Evolutionary conservation across 2,329 filamentous ascomycete genomes (phyloP), one percentile per base, ranked within the genome.

Genomic region (Didymella keratinophila): DNA sequence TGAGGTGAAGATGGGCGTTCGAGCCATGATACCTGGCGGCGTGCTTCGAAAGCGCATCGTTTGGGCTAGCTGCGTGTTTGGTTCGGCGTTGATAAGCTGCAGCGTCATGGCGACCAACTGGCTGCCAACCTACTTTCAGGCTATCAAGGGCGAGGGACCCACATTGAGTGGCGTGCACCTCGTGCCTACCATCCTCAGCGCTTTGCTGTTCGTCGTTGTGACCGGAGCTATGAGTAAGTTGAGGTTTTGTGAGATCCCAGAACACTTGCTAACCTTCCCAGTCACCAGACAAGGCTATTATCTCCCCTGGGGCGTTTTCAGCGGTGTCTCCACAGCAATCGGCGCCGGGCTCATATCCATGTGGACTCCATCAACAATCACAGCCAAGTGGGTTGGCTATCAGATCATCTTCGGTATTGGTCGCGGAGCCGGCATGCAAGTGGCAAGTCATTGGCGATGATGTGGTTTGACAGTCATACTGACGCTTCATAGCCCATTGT

Each of bases 261-360:
- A 10, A 21, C 3, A 12, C 4, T 36, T 39, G 28, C 58, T 69
- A 16, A 69, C 11, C 4, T 5, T 23, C 23, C 6, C 18, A 69
- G 68, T 71, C 11, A 60, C 61, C 1, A 60, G 54, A 8, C 30
- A 65, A 12, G 70, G 73, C 0, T 74, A 69, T 36, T 74, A 74
- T 45, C 64, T 71, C 11, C 73, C 71, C 2, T 74, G 66, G 65
- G 64, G 70, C 2, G 25, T 79, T 1, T 57, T 62, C 0, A 68
- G 76, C 4, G 65, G 64, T 16, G 60, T 65, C 0, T 41, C 79
- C 11, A 71, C 75, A 54, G 64, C 78, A 2, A 72, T 80, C 32
- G 79, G 78, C 14, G 71, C 74, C 8, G 80, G 78, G 3, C 71
- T 82, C 1, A 58, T 81, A 3, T 73, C 77, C 1, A 80, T 77